These are phyloP conservation scores for Fusarium lyarnte DNA, from an alignment of 2,329 filamentous ascomycete species.

Conservation along the genomic window DNA sequence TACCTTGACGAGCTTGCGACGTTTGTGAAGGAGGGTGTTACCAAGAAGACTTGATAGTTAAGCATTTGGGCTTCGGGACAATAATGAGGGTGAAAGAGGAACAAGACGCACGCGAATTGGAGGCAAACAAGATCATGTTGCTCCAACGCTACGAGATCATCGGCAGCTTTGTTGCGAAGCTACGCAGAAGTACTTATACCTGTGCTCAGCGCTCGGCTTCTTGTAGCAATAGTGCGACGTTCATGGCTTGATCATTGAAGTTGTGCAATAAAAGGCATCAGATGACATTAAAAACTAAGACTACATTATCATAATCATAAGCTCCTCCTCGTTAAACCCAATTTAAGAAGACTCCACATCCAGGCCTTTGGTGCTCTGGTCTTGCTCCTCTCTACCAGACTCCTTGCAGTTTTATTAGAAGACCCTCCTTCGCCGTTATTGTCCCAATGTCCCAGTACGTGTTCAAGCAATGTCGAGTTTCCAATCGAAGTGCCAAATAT, in stretches of 20 bases:
- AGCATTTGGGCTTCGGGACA: rapidly evolving
- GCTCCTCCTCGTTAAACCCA: conserved; percentile 13
- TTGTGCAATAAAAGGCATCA: not conserved
- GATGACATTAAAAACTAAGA: not conserved
- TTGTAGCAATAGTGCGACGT: not conserved
- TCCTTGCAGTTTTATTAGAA: not conserved
- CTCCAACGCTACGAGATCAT: not conserved
- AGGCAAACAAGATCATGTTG: too few species aligned
- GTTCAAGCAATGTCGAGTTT: conserved; percentile 52
- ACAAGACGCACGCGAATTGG: rapidly evolving
- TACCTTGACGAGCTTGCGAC: not conserved
- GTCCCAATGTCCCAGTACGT: conserved; percentile 51
- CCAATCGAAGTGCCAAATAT: conserved; percentile 51
- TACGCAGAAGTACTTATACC: not conserved
- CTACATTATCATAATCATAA: not conserved
- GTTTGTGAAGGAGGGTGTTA: not conserved
- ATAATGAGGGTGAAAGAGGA: rapidly evolving
- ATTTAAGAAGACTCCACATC: conserved; percentile 21
- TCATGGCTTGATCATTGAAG: rapidly evolving
- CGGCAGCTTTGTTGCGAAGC: not conserved
- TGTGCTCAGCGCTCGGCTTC: rapidly evolving
- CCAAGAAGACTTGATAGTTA: not conserved
- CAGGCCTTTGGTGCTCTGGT: not conserved
- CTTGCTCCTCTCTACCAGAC: not conserved
- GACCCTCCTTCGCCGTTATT: not conserved